Percentiles rank a stretch among this genome's conserved stretches.
Evolutionary conservation across 306 rosid genomes (phyloP).

Genomic region (barrel medic (Medicago truncatula)): MtrunA17r5.0-ANR NC_053045.1:55980001-55980500

Average conservation of each 20-base stretch:
- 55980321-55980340: not conserved
- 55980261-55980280: not conserved
- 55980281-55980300: not conserved
- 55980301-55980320: not conserved
- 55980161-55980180: not conserved
- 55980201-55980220: not conserved
- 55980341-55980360: conserved; percentile 2
- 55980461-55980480: conserved; percentile 90
- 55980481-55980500: conserved; percentile 90
- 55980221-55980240: not conserved
- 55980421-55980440: conserved; percentile 96
- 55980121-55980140: too few relatives aligned
- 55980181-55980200: not conserved
- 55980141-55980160: too few relatives aligned
- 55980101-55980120: too few relatives aligned
- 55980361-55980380: conserved; percentile 90
- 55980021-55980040: not conserved
- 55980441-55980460: conserved; percentile 97
- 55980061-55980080: too few relatives aligned
- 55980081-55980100: too few relatives aligned
- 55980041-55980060: too few relatives aligned
- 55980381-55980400: conserved; percentile 98
- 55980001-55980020: not conserved
- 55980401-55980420: conserved; percentile 91
- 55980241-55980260: not conserved